A percentile compares a stretch with the other conserved stretches of the same genome.
Conservation (phyloP, 495 filamentous ascomycete species). For the Cenococcum geophilum region DNA sequence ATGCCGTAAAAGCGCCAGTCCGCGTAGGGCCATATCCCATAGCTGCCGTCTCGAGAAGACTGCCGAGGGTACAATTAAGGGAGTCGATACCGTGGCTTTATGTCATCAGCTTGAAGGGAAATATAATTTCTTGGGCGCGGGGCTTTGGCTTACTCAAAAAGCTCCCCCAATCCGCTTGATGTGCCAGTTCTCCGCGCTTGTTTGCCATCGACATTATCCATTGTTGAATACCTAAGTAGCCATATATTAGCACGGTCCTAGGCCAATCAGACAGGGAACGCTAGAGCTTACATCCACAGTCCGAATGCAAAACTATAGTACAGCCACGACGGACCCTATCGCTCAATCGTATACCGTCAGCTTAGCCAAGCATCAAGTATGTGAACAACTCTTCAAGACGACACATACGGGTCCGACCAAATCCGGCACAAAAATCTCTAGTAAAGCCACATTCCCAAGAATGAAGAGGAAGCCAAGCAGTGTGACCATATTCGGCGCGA, state of each 20-base stretch:
- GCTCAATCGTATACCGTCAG: not conserved
- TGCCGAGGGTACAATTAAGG: slow-evolving; percentile 89
- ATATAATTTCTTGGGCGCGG: not conserved
- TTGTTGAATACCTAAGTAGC: slow-evolving; percentile 73
- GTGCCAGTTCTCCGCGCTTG: slow-evolving; percentile 92
- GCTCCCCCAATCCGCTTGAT: slow-evolving; percentile 87
- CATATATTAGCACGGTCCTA: slow-evolving; percentile 1
- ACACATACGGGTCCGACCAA: slow-evolving; percentile 75
- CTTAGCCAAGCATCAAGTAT: slow-evolving; percentile 25
- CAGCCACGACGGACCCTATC: slow-evolving; percentile 76
- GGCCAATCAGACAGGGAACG: not conserved
- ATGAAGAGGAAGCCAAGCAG: slow-evolving; percentile 94
- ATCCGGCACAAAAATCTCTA: slow-evolving; percentile 83
- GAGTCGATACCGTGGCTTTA: slow-evolving; percentile 89
- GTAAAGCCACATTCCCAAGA: slow-evolving; percentile 71
- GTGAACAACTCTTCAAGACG: slow-evolving; percentile 18
- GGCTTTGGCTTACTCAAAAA: slow-evolving; percentile 67
- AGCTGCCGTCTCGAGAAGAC: slow-evolving; percentile 79
- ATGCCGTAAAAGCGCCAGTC: slow-evolving; percentile 81
- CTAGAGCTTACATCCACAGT: slow-evolving; percentile 67
- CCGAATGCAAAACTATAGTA: slow-evolving; percentile 94
- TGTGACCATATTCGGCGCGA: slow-evolving; percentile 97
- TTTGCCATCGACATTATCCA: slow-evolving; percentile 98
- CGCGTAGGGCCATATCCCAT: slow-evolving; percentile 80
- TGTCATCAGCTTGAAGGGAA: slow-evolving; percentile 34